Evolutionary conservation across 495 filamentous ascomycete genomes (phyloP).

Genomic region (Penicillium subrubescens): DNA sequence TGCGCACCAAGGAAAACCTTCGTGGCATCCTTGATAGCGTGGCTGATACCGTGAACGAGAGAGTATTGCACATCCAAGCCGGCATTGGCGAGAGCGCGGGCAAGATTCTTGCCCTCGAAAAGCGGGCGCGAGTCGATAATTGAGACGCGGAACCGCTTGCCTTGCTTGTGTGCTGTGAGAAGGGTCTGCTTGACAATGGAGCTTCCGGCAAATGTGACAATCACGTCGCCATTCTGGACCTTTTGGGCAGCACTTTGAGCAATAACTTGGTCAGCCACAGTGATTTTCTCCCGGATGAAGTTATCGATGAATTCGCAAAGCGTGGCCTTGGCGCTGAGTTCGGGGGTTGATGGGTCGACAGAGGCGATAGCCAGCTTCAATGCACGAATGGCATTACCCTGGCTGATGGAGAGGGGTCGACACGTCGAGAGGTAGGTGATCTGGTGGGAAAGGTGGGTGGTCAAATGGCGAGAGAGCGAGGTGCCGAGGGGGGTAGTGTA

Average conservation of each 20-base stretch:
- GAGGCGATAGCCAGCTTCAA: constrained; percentile 86
- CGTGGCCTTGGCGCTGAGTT: constrained; percentile 72
- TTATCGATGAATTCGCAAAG: constrained; percentile 81
- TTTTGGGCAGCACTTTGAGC: constrained; percentile 69
- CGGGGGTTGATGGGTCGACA: constrained; percentile 79
- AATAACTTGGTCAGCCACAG: constrained; percentile 82
- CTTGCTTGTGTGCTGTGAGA: constrained; percentile 65
- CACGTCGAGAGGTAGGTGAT: constrained; percentile 92
- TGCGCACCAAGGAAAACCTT: constrained; percentile 88
- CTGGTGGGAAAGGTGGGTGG: constrained; percentile 90
- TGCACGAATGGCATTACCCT: constrained; percentile 94
- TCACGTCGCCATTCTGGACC: constrained; percentile 76
- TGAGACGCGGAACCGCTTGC: constrained; percentile 77
- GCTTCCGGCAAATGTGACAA: constrained; percentile 89
- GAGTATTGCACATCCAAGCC: constrained; percentile 81
- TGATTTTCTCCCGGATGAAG: constrained; percentile 89
- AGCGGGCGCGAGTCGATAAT: constrained; percentile 82
- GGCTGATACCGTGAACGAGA: constrained; percentile 71
- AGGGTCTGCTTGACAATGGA: constrained; percentile 82
- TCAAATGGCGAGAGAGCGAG: constrained; percentile 86
- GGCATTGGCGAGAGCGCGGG: constrained; percentile 62
- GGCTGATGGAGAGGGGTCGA: constrained; percentile 86
- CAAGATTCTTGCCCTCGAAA: constrained; percentile 77
- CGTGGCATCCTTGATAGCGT: constrained; percentile 70
- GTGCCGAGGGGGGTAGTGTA: constrained; percentile 85